phyloP scores from a whole-genome alignment of 2,329 filamentous ascomycete genomes.

The Trichothecium roseum region DNA sequence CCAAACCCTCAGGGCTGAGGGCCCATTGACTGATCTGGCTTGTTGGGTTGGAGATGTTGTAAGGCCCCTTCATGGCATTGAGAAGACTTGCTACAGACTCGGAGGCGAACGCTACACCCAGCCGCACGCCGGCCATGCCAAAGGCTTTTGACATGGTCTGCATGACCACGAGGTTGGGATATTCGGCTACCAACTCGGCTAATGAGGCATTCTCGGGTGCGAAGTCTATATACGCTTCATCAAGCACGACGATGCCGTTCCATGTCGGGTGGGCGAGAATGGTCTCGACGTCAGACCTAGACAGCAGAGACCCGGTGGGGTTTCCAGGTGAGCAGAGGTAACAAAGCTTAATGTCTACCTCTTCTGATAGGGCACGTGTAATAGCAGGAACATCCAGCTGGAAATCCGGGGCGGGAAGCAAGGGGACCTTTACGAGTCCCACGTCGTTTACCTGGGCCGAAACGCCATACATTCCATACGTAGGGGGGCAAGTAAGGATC shows the following conservation, averaged over 20 bases:
- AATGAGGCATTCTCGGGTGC: slow-evolving; percentile 66
- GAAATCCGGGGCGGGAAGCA: slow-evolving; percentile 64
- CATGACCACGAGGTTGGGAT: slow-evolving; percentile 94
- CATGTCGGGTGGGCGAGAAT: slow-evolving; percentile 80
- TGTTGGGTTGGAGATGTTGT: slow-evolving; percentile 87
- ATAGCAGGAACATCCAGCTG: slow-evolving; percentile 63
- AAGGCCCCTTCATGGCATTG: slow-evolving; percentile 91
- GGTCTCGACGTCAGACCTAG: slow-evolving; percentile 61
- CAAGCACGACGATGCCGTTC: slow-evolving; percentile 89
- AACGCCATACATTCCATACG: slow-evolving; percentile 97
- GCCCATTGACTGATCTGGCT: slow-evolving; percentile 70
- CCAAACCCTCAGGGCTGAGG: slow-evolving; percentile 55
- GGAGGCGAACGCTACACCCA: slow-evolving; percentile 76
- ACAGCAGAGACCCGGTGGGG: slow-evolving; percentile 72
- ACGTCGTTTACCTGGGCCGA: slow-evolving; percentile 93
- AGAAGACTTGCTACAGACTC: slow-evolving; percentile 66
- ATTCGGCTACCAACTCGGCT: slow-evolving; percentile 84
- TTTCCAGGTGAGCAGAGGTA: slow-evolving; percentile 96
- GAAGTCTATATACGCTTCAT: slow-evolving; percentile 96
- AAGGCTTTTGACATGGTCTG: slow-evolving; percentile 98
- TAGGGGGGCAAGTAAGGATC: slow-evolving; percentile 90
- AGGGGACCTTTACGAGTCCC: slow-evolving; percentile 72
- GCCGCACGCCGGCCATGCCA: slow-evolving; percentile 82
- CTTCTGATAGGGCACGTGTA: slow-evolving; percentile 45
- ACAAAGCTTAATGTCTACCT: slow-evolving; percentile 66